A percentile compares a stretch with the other conserved stretches of the same genome.
These are phyloP conservation scores for Cicer pinnatifidum DNA, from an alignment of 306 rosid genomes.

Conservation along the genomic window DNA sequence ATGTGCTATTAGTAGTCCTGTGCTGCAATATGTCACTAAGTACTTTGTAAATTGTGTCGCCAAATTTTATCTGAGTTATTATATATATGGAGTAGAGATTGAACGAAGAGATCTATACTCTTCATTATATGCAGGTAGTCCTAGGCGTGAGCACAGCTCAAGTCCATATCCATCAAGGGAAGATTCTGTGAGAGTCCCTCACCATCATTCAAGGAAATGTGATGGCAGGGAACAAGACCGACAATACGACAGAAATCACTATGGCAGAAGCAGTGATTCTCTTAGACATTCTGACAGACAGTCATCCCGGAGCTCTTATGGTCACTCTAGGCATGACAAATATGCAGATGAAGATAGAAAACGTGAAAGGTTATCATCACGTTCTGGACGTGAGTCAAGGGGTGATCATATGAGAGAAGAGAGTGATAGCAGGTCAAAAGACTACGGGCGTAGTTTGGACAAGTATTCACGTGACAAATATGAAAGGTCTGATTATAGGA, in stretches of 20 bases:
- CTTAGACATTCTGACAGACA: constrained; percentile 67
- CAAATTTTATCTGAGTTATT: constrained; percentile 26
- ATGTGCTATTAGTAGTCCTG: constrained; percentile 9
- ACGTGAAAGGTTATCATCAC: constrained; percentile 60
- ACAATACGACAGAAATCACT: constrained; percentile 56
- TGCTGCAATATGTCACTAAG: constrained; percentile 4
- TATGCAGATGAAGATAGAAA: constrained; percentile 63
- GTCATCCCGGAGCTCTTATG: constrained; percentile 64
- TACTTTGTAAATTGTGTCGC: constrained; percentile 22
- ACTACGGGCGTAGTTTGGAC: constrained; percentile 51
- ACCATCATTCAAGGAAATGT: constrained; percentile 57
- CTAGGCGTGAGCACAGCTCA: constrained; percentile 52
- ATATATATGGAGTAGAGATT: constrained; percentile 18
- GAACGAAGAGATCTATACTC: constrained; percentile 29
- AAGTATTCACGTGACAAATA: constrained; percentile 68
- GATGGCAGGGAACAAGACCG: constrained; percentile 61
- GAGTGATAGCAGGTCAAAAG: constrained; percentile 60
- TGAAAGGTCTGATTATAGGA: constrained; percentile 62
- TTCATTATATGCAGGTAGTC: constrained; percentile 64
- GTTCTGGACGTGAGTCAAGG: constrained; percentile 63
- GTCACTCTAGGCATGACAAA: constrained; percentile 67
- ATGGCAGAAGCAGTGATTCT: constrained; percentile 67
- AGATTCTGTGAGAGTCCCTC: constrained; percentile 55
- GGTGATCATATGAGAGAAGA: constrained; percentile 62
- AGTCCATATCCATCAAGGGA: constrained; percentile 61